Evolutionary conservation across 2,329 filamentous ascomycete species (phyloP), one percentile per base, ranked within the genome.

Genomic region (Remersonia thermophila): DNA sequence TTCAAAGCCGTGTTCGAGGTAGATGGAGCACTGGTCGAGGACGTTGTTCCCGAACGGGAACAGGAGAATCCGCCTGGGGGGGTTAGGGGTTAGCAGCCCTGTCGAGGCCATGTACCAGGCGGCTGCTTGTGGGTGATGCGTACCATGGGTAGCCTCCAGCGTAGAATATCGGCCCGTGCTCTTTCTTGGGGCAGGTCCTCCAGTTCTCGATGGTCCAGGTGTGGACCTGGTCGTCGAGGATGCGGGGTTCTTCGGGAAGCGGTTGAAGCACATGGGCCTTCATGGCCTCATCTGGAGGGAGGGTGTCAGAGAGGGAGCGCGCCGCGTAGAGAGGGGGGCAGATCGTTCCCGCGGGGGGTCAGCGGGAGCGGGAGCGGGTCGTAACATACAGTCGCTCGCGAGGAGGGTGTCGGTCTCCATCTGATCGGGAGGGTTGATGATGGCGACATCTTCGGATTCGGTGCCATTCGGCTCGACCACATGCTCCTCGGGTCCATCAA

Each of bases 31-130:
- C 53, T 84, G 82, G 47, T 96, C 89, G 38, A 34, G 26, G 14
- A 87, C 83, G 47, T 93, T 89, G 57, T 98, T 98, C 35, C 91
- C 91, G 45, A 79, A 86, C 0, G 91, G 89, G 54, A 98, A 98
- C 56, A 98, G 86, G 11, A 98, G 72, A 50, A 96, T 80, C 51
- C 89, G 82, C 91, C 82, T 87, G 18, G 13, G 7, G n/a, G 5
- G 5, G 9, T 11, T 9, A 7, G 15, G 20, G 12, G 23, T 41
- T 28, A 43, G 32, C 26, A 13, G 10, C 2, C 27, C 10, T 14
- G 17, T 15, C 13, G 47, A 9, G 23, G 14, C 39, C 26, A n/a
- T n/a, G n/a, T n/a, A n/a, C 11, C 9, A 27, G 14, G 10, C 17
- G n/a, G n/a, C n/a, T n/a, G 25, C 11, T 26, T 14, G 20, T n/a